Percentiles rank a stretch among this genome's conserved stretches.
Conservation (phyloP, 176 grass and related monocot genomes). For the Dendrocalamus sinicus region DNA sequence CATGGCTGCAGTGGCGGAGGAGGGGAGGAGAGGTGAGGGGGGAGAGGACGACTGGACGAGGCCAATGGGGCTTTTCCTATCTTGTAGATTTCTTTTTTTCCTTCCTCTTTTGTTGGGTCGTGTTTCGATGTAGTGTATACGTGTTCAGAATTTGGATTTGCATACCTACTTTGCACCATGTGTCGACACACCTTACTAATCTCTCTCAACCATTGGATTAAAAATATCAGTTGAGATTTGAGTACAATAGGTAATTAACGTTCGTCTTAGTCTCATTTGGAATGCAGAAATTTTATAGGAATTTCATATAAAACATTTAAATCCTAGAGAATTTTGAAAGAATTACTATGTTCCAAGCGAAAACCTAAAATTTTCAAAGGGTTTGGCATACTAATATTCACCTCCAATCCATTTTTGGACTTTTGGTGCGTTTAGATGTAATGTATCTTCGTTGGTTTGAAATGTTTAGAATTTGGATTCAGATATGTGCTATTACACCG, state of each 20-base stretch:
- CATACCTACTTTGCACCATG: no score
- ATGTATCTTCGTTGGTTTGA: not conserved
- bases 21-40: not conserved
- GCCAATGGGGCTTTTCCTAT: constrained; percentile 29
- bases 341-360: no score
- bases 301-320: not conserved
- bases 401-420: no score
- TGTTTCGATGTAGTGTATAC: not conserved
- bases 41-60: constrained; percentile 9
- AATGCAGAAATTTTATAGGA: not conserved
- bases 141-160: not conserved
- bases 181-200: no score
- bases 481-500: no score
- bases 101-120: not conserved
- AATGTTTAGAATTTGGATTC: not conserved
- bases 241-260: not conserved
- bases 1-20: constrained; percentile 40
- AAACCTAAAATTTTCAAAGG: not conserved
- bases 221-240: not conserved
- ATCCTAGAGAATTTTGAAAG: no score
- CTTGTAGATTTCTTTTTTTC: not conserved
- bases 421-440: no score
- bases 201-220: no score
- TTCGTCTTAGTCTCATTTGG: not conserved
- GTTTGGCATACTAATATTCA: not conserved